Evolutionary conservation across 176 grass and related monocot genomes (phyloP).

Genomic region (Eleusine indica): DNA sequence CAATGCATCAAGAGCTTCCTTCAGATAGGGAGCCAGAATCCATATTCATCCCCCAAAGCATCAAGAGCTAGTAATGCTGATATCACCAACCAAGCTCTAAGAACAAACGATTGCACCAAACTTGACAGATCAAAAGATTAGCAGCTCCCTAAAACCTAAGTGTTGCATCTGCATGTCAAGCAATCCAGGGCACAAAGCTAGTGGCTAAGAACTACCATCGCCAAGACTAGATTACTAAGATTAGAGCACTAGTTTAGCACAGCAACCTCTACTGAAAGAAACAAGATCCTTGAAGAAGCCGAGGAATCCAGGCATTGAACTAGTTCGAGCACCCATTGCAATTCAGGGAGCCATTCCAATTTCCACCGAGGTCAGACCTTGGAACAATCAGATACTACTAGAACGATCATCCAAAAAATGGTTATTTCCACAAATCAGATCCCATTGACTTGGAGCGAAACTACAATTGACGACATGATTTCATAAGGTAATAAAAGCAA

Average conservation of each 20-base stretch:
- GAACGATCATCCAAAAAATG: neutral
- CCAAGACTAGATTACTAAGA: neutral
- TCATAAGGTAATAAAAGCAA: neutral
- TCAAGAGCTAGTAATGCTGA: too few species aligned
- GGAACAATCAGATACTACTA: neutral
- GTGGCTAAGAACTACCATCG: neutral
- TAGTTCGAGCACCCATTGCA: neutral
- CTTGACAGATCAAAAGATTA: too few species aligned
- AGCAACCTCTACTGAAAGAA: neutral
- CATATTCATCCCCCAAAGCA: too few species aligned
- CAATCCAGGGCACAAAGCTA: neutral
- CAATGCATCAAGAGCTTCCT: too few species aligned
- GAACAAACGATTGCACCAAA: too few species aligned
- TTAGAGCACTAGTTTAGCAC: neutral
- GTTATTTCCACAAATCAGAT: conserved; percentile 24
- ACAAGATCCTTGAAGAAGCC: neutral
- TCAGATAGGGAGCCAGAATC: too few species aligned
- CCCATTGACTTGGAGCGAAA: conserved; percentile 15
- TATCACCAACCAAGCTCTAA: too few species aligned
- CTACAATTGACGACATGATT: neutral
- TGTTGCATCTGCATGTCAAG: neutral
- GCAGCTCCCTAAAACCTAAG: neutral
- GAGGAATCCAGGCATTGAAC: neutral
- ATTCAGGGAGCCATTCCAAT: conserved; percentile 16
- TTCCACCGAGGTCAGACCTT: neutral